Conservation (phyloP, 192 early-diverging fungal species). For the Funneliformis mosseae region DNA sequence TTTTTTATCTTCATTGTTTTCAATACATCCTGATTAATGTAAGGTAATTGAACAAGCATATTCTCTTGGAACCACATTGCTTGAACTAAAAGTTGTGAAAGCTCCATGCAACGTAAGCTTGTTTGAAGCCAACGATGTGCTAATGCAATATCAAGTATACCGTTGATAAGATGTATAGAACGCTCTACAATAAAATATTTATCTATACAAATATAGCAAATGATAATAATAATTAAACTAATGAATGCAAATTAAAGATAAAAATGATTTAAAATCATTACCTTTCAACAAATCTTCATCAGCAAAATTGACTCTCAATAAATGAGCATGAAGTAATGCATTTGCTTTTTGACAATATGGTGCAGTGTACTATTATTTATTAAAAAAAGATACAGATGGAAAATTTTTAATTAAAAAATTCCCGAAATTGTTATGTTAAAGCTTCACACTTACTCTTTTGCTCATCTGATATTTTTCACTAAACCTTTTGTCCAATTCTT, state of each 20-base stretch:
- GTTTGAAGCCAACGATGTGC: constrained; percentile 83
- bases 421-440: background rate
- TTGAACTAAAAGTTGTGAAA: constrained; percentile 89
- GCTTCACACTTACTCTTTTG: constrained; percentile 49
- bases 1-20: constrained; percentile 68
- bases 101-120: constrained; percentile 73
- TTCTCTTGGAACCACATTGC: constrained; percentile 79
- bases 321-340: constrained; percentile 82
- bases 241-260: constrained; percentile 8
- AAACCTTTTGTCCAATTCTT: constrained; percentile 57
- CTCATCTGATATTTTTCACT: constrained; percentile 63
- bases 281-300: constrained; percentile 51
- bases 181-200: constrained; percentile 75
- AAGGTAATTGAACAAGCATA: constrained; percentile 85
- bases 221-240: background rate
- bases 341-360: constrained; percentile 66
- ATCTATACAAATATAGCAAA: constrained; percentile 41
- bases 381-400: background rate
- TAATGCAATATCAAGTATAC: constrained; percentile 86
- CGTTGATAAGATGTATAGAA: constrained; percentile 76
- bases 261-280: constrained; percentile 12
- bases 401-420: background rate
- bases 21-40: constrained; percentile 67
- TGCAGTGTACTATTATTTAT: constrained; percentile 34
- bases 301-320: constrained; percentile 70